These are phyloP conservation scores for Amanita rimosa DNA, from an alignment of 768 basidiomycete species.

Conservation along the genomic window DNA sequence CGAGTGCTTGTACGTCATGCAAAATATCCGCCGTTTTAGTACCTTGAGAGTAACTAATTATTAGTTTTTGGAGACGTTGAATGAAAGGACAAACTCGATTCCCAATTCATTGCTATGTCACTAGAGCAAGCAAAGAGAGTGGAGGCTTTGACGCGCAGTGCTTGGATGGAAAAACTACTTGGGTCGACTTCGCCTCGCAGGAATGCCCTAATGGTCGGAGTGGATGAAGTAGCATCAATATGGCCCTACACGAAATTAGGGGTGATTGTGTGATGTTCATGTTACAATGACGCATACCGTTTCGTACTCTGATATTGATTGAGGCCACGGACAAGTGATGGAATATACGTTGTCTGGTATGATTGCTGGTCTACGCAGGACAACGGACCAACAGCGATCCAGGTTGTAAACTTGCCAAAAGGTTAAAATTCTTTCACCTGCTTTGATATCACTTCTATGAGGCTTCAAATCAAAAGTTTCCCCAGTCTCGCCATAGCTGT, in stretches of 20 bases:
- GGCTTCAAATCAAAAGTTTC: constrained; percentile 43
- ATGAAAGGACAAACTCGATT: constrained; percentile 31
- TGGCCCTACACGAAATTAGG: constrained; percentile 37
- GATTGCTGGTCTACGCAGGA: constrained; percentile 53
- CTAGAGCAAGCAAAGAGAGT: constrained; percentile 62
- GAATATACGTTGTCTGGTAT: constrained; percentile 55
- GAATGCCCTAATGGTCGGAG: constrained; percentile 53
- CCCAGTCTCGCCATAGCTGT: constrained; percentile 18
- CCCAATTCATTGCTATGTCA: constrained; percentile 48
- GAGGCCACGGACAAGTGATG: constrained; percentile 71
- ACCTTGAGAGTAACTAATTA: constrained; percentile 17
- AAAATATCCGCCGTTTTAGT: constrained; percentile 35
- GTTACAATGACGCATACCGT: constrained; percentile 29
- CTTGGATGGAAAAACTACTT: constrained; percentile 49
- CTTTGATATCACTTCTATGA: constrained; percentile 44
- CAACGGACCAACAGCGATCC: constrained; percentile 74
- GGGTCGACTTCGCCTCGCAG: constrained; percentile 45
- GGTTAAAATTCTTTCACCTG: constrained; percentile 60
- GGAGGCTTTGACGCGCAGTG: constrained; percentile 68
- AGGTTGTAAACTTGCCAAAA: constrained; percentile 82
- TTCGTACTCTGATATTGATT: constrained; percentile 62
- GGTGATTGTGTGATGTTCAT: too few species aligned
- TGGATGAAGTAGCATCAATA: constrained; percentile 34
- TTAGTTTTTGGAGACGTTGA: background rate
- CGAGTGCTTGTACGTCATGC: constrained; percentile 51